Conservation (phyloP, 768 basidiomycete genomes). For the Lactarius indigo region DNA sequence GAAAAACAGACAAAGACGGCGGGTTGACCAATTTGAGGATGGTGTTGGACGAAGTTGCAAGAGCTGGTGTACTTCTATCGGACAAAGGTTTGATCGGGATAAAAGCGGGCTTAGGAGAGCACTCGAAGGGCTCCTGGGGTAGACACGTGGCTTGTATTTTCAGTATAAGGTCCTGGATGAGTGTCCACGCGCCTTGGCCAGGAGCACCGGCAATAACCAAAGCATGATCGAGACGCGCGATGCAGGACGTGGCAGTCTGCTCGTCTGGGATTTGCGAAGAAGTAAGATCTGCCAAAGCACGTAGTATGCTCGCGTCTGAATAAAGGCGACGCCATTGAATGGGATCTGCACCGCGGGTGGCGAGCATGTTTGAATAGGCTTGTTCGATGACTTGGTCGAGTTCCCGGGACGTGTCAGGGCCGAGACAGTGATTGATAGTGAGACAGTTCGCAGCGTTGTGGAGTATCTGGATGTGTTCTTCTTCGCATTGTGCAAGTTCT, state of each 20-base stretch:
- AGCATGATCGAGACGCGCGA: constrained; percentile 68
- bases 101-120: not conserved
- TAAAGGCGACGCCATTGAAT: constrained; percentile 66
- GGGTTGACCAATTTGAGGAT: constrained; percentile 44
- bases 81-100: not conserved
- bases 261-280: constrained; percentile 21
- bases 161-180: constrained; percentile 61
- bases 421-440: not conserved
- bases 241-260: constrained; percentile 39
- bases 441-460: constrained; percentile 10
- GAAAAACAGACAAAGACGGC: constrained; percentile 60
- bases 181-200: constrained; percentile 54
- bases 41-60: constrained; percentile 13
- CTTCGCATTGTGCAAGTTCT: constrained; percentile 29
- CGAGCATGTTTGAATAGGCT: constrained; percentile 51
- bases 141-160: constrained; percentile 49
- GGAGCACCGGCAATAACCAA: constrained; percentile 82
- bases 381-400: constrained; percentile 44
- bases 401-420: constrained; percentile 14
- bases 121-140: constrained; percentile 9
- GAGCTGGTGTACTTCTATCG: not conserved
- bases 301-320: constrained; percentile 69
- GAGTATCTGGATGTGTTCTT: constrained; percentile 33
- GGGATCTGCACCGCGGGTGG: constrained; percentile 33
- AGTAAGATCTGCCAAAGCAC: constrained; percentile 40